Percentiles rank a stretch among this genome's conserved stretches.
Evolutionary conservation across 2,329 filamentous ascomycete species (phyloP).

Genomic region (Boeremia lycopersici): DNA sequence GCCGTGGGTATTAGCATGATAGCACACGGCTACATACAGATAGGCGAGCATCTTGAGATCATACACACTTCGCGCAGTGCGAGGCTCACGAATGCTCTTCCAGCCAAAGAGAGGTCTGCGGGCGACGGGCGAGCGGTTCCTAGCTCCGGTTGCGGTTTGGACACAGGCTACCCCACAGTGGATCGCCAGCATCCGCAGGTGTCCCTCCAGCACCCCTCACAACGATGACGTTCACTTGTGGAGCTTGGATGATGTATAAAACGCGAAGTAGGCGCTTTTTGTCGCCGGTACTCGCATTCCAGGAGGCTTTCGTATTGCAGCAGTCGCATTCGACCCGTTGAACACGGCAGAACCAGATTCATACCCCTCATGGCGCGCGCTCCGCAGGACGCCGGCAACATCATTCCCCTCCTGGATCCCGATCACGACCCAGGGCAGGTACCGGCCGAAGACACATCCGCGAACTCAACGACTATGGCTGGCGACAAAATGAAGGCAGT

Average conservation of each 20-base stretch:
- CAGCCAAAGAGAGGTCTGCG: constrained; percentile 5
- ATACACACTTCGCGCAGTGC: background rate
- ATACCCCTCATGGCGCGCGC: constrained; percentile 16
- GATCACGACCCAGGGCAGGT: constrained; percentile 21
- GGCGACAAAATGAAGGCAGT: constrained; percentile 63
- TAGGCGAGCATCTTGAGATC: too few species aligned
- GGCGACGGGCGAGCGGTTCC: constrained; percentile 14
- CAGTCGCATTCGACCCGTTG: background rate
- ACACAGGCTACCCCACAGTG: constrained; percentile 25
- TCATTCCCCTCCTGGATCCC: constrained; percentile 20
- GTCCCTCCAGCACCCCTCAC: constrained; percentile 26
- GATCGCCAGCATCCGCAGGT: constrained; percentile 20
- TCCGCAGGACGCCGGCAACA: constrained; percentile 6
- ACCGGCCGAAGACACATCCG: constrained; percentile 9
- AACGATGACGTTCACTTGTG: constrained; percentile 23
- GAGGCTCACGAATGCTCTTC: constrained; percentile 1
- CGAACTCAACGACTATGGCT: constrained; percentile 19
- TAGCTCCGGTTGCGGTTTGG: constrained; percentile 10
- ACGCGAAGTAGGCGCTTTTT: constrained; percentile 1
- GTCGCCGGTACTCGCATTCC: background rate
- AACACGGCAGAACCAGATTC: background rate
- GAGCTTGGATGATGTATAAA: constrained; percentile 14
- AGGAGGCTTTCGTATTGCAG: background rate
- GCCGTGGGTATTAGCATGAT: too few species aligned
- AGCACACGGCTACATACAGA: too few species aligned